Base-by-base conservation (phyloP, 768 basidiomycete genomes). In the Coprinellus micaceus region DNA sequence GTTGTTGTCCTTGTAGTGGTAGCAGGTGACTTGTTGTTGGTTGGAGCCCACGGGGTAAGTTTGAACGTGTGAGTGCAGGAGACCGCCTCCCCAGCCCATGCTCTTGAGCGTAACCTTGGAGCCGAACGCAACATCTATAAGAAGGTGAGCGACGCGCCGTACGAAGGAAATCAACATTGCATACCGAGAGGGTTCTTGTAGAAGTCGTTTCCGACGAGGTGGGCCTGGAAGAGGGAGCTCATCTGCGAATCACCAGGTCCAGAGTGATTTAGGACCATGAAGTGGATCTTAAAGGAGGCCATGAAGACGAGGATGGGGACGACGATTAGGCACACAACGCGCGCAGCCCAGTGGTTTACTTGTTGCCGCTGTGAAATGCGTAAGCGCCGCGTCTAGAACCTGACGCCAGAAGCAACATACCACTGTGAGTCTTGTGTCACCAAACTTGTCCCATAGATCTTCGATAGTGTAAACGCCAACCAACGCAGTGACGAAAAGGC, bases 1-100 rank as follows among this genome's bases (percentile, higher is more conserved):
- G 80, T 99, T 99, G 47, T 87, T 85, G 67, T 98, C 97, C 74
- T 97, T 98, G 83, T 99, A 98, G 74, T 99, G 97, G 69, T 98
- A 99, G 71, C 97, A 99, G 0, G 97, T 98, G 3, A 98, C 86
- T 71, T 99, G 97, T 65, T 98, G 97, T 67, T 98, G 97, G 55
- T 76, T 75, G 0, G 94, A 97, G 12, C 96, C 97, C 21, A 86
- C 78, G 0, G 97, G 97, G 68, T 86, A 97, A 1, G 92, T 87
- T 65, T 98, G 96, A n/a, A 94, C 82, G 68, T 99, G 97, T 3
- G 96, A 98, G 68, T 99, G 97, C 2, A 99, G 77, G 3, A 99
- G 80, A 25, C 97, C 97, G 50, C 97, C 97, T 15, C 96, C 97
- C 79, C 90, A 99, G 11, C 94, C 97, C 81, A 97, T 91, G 70